Evolutionary conservation across 2,329 filamentous ascomycete genomes (phyloP).

Genomic region (Hirsutella thompsonii): DNA sequence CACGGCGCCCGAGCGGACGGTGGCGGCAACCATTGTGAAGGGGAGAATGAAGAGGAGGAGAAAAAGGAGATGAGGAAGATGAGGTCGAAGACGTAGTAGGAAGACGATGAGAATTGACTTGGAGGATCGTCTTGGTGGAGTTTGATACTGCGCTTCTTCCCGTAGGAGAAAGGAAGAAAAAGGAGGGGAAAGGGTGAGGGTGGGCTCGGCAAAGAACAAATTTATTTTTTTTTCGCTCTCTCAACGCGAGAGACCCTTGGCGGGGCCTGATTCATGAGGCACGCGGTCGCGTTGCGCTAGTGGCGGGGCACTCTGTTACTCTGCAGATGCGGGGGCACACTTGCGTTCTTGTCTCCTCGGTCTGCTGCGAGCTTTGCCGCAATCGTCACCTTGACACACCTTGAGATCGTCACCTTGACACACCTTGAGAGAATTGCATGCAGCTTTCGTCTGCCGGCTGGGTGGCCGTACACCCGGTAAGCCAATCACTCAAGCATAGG

Average conservation of each 20-base stretch:
- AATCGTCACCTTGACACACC: too few relatives aligned
- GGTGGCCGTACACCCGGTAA: too few relatives aligned
- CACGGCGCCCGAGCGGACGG: conserved; percentile 37
- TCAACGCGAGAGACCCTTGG: not conserved
- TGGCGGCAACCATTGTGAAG: conserved; percentile 48
- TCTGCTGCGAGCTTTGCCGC: not conserved
- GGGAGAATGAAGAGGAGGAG: conserved; percentile 10
- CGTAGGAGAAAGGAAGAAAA: conserved; percentile 35
- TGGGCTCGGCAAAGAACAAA: too few relatives aligned
- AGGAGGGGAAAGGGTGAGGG: conserved; percentile 23
- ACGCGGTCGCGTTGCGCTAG: not conserved
- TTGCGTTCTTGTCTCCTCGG: not conserved
- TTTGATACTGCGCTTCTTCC: conserved; percentile 37
- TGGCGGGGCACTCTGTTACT: not conserved
- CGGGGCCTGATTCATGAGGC: not conserved
- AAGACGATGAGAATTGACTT: conserved; percentile 9
- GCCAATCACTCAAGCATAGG: too few relatives aligned
- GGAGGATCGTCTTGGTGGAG: conserved; percentile 20
- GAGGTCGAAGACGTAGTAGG: conserved; percentile 28
- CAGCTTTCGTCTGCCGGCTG: too few relatives aligned
- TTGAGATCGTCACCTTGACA: too few relatives aligned
- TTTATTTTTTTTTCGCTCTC: conserved; percentile 24
- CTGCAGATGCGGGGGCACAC: too few relatives aligned
- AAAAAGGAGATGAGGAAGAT: conserved; percentile 7
- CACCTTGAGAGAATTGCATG: too few relatives aligned